Evolutionary conservation across 352 stramenopile genomes (phyloP), one percentile per base, ranked within the genome.

Genomic region (Saprolegnia parasitica): DNA sequence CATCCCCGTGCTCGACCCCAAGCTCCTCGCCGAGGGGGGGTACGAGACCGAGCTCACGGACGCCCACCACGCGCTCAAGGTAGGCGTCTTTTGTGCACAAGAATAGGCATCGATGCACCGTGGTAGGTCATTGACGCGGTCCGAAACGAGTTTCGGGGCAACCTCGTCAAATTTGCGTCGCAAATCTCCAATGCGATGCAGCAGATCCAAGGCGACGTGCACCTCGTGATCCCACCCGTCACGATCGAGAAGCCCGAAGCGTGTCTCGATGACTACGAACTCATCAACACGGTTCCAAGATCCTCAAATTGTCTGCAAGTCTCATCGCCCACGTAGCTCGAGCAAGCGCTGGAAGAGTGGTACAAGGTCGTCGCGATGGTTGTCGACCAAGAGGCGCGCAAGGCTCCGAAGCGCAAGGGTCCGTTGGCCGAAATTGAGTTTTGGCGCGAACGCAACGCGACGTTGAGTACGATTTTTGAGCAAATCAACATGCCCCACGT

Each of bases 371-470:
- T 98, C 13, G 84, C 87, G 5, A 89, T 73, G 21, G 87, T 97
- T 9, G 88, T 98, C 8, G 91, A 98, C 47, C 81, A 97, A 63
- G 93, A 98, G 65, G 83, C 75, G 2, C 77, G 79, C n/a, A 96
- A 96, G 71, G 78, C 81, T 0, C 85, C 88, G 0, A 96, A 97
- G 57, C 79, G 86, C 10, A 96, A 96, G 61, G 89, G 90, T 0
- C 95, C 95, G 0, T 74, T 98, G 9, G 94, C 90, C 1, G 95
- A 98, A 58, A 97, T 98, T 47, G 95, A 98, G 74, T 98, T 98
- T 74, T 98, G 96, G 96, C 76, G 95, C 10, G 85, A 97, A 52
- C 86, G 96, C 18, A 98, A 98, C 68, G 91, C 94, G 1, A 96
- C 90, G 8, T 75, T 98, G 6, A 97, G 89, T 65, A 96, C 91